Conservation (phyloP, 805 yeast genomes). For the Soucietia sequanensis region DNA sequence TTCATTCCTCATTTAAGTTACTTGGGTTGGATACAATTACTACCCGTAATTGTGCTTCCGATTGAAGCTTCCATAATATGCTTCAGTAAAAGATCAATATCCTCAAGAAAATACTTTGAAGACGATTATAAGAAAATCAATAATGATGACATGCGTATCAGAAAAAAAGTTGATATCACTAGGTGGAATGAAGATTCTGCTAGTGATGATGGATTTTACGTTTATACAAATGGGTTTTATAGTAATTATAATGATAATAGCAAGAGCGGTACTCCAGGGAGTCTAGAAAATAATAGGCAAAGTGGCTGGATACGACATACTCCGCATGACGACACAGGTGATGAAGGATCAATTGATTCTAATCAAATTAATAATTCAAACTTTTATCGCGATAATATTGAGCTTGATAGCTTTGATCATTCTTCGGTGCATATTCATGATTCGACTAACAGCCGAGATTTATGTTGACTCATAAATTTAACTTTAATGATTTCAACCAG, state of each 20-base stretch:
- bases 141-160: constrained; percentile 34
- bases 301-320: constrained; percentile 16
- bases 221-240: constrained; percentile 42
- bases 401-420: too few species aligned
- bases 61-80: constrained; percentile 65
- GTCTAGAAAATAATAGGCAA: constrained; percentile 9
- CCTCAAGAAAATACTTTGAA: constrained; percentile 45
- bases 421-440: too few species aligned
- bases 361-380: neutral
- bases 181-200: constrained; percentile 24
- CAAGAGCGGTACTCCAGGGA: too few species aligned
- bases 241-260: constrained; percentile 15
- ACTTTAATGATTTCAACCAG: too few species aligned
- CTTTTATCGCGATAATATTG: too few species aligned
- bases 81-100: constrained; percentile 65
- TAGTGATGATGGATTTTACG: constrained; percentile 45
- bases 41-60: constrained; percentile 65
- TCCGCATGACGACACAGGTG: neutral
- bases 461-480: too few species aligned
- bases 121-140: constrained; percentile 19
- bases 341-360: too few species aligned
- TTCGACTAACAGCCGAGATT: too few species aligned
- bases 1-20: constrained; percentile 75
- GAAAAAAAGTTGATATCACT: constrained; percentile 14
- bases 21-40: constrained; percentile 83